Evolutionary conservation across 2,329 filamentous ascomycete genomes (phyloP).

Genomic region (Aspergillus costaricaensis): DNA sequence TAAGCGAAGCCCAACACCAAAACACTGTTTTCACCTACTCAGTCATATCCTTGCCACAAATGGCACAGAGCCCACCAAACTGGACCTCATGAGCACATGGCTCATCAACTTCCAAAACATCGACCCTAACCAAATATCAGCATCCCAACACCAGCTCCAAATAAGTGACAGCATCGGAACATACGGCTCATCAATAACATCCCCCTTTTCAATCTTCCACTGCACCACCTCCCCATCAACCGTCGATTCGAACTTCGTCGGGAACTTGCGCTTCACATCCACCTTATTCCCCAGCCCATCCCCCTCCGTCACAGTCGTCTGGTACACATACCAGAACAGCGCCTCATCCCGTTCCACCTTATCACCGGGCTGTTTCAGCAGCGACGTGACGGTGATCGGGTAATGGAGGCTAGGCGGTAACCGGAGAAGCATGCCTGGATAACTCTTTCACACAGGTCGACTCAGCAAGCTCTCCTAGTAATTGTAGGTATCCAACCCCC

Average conservation of each 20-base stretch:
- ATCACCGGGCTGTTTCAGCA: conserved; percentile 76
- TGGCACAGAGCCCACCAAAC: conserved; percentile 84
- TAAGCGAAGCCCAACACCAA: conserved; percentile 3
- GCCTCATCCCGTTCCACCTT: conserved; percentile 72
- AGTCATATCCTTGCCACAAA: conserved; percentile 96
- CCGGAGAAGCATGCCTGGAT: conserved; percentile 48
- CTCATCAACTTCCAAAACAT: conserved; percentile 79
- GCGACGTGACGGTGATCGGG: conserved; percentile 86
- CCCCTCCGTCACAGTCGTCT: conserved; percentile 67
- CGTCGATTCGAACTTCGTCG: conserved; percentile 78
- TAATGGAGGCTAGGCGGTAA: conserved; percentile 70
- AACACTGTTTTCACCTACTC: no score
- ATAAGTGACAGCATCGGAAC: conserved; percentile 18
- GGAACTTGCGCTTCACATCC: conserved; percentile 68
- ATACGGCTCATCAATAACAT: conserved; percentile 47
- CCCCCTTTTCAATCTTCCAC: conserved; percentile 67
- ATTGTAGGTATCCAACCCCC: conserved; percentile 2
- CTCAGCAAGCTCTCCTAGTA: not conserved
- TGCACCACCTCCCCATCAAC: conserved; percentile 74
- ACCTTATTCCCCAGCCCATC: conserved; percentile 74
- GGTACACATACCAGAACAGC: conserved; percentile 85
- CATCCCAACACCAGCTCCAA: not conserved
- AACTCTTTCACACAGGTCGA: not conserved
- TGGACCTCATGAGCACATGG: conserved; percentile 88
- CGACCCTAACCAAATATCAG: conserved; percentile 50